These are phyloP conservation scores for Actinidia polygama DNA, from an alignment of 179 eudicot genomes.

Conservation along the genomic window DNA sequence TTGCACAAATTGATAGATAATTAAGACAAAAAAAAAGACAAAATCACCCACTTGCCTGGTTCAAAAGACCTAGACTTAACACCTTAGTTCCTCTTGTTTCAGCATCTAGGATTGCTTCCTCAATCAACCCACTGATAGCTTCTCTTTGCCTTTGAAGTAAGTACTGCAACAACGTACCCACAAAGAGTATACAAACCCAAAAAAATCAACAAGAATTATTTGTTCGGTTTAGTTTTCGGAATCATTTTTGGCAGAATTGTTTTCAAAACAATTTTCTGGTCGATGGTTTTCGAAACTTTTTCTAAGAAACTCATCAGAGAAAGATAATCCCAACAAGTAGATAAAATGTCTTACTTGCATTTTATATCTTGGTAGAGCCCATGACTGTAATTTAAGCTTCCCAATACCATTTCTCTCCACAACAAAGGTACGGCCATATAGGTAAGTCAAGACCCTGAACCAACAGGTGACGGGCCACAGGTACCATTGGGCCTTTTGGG, in stretches of 20 bases:
- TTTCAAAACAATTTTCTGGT: no score
- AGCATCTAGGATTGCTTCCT: conserved; percentile 79
- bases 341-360: conserved; percentile 42
- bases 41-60: conserved; percentile 54
- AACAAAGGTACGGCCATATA: conserved; percentile 56
- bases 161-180: conserved; percentile 46
- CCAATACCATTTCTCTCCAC: conserved; percentile 62
- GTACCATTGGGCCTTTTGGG: conserved; percentile 68
- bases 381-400: conserved; percentile 66
- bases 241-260: no score
- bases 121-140: conserved; percentile 57
- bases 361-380: conserved; percentile 73
- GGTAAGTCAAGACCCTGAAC: conserved; percentile 61
- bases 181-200: background rate
- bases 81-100: conserved; percentile 63
- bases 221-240: no score
- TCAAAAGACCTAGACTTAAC: conserved; percentile 76
- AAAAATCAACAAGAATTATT: background rate
- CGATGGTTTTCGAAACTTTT: no score
- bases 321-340: conserved; percentile 14
- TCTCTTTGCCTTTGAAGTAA: conserved; percentile 52
- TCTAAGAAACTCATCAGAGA: background rate
- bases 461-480: conserved; percentile 73
- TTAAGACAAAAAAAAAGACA: background rate
- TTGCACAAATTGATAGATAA: no score